Evolutionary conservation across 306 rosid genomes (phyloP).

Genomic region (Amphicarpaea edgeworthii): DNA sequence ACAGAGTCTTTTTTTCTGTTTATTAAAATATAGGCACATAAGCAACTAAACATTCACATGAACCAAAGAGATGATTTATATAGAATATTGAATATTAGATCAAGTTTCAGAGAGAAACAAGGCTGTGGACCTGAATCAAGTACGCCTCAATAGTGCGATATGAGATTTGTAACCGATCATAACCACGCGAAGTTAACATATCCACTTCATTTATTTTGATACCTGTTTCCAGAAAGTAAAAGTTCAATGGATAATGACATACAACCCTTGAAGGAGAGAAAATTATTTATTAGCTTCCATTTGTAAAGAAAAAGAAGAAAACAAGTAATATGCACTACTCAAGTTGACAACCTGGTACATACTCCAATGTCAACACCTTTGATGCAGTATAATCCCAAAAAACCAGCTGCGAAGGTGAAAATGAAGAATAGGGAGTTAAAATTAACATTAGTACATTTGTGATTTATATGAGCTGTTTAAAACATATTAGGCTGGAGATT

Average conservation of each 20-base stretch:
- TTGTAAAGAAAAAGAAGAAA: neutral
- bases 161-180: slow-evolving; percentile 66
- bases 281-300: slow-evolving; percentile 21
- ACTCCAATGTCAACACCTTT: slow-evolving; percentile 91
- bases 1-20: slow-evolving; percentile 1
- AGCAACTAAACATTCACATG: slow-evolving; percentile 4
- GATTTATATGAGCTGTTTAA: slow-evolving; percentile 18
- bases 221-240: slow-evolving; percentile 55
- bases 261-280: slow-evolving; percentile 19
- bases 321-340: slow-evolving; percentile 35
- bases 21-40: neutral
- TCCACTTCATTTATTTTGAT: slow-evolving; percentile 79
- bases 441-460: slow-evolving; percentile 16
- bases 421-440: slow-evolving; percentile 19
- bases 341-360: slow-evolving; percentile 86
- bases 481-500: slow-evolving; percentile 1
- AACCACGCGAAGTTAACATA: slow-evolving; percentile 67
- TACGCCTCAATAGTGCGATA: slow-evolving; percentile 89
- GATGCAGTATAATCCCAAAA: slow-evolving; percentile 92
- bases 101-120: slow-evolving; percentile 23
- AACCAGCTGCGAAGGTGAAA: slow-evolving; percentile 63
- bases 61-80: slow-evolving; percentile 32
- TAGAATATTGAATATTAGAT: slow-evolving; percentile 34
- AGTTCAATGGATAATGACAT: slow-evolving; percentile 31
- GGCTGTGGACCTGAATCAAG: slow-evolving; percentile 77